Base-by-base conservation (phyloP, 192 early-diverging fungal species). In the Haplosporangium gracile region DNA sequence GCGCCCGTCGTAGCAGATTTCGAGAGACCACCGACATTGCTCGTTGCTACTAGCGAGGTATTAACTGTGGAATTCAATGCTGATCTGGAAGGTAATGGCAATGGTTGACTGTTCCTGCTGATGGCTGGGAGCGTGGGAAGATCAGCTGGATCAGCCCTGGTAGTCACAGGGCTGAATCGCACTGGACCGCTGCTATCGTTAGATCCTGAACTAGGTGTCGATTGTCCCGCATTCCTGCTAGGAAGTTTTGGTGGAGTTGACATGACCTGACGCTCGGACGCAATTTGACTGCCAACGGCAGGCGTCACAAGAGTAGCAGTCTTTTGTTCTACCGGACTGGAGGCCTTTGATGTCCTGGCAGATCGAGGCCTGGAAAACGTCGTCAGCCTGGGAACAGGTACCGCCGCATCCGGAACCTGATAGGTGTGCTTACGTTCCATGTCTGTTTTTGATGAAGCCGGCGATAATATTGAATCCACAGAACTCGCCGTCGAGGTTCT, bases 291-390 rank as follows among this genome's bases (percentile, higher is more conserved):
- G 13, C 68, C 26, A 51, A 18, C 49, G 8, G 60, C 22, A 18
- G 63, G 60, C 8, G 63, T n/a, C 1, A 43, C 5, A 8, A 65
- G n/a, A 9, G 40, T 29, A 18, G 68, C 34, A 13, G 38, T 22
- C 42, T 53, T 74, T 5, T 38, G 38, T 4, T 71, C 70, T 51
- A 49, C 51, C 7, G 74, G 74, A 32, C 72, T 68, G 2, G 73
- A 47, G 22, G 70, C 75, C 36, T 80, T 79, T 18, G 68, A 73
- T 32, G 90, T 89, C 57, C 90, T 91, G 36, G 82, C 83, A 38
- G 90, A 88, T 32, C 89, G 83, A 1, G 90, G 82, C 68, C 88
- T 68, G 26, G 89, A 74, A 70, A 88, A 88, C 34, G 88, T 75
- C 13, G 89, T 76, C 68, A 86, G 68, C 65, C 81, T 86, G 16